Conservation (phyloP, 129 eudicot genomes). For the Saposhnikovia divaricata region DNA sequence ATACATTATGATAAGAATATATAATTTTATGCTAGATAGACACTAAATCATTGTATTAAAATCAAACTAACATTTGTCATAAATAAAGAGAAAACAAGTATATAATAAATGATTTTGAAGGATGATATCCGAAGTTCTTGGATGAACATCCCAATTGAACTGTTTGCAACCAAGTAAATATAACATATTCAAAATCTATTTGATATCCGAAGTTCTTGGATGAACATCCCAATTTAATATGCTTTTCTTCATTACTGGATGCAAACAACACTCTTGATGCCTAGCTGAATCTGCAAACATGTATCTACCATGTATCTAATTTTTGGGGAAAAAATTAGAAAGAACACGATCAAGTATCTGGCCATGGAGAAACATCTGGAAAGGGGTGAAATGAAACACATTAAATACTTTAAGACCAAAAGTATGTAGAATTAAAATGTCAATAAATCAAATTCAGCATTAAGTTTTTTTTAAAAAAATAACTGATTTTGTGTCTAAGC, state of each 20-base stretch:
- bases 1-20: too few species aligned
- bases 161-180: neutral
- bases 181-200: neutral
- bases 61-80: neutral
- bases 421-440: too few species aligned
- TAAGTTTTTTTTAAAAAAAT: too few species aligned
- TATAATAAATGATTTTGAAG: neutral
- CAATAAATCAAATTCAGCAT: neutral
- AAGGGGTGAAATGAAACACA: neutral
- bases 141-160: neutral
- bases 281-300: neutral
- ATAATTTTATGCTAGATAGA: neutral
- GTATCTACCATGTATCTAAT: neutral
- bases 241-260: neutral
- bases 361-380: neutral
- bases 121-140: neutral
- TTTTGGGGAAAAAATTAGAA: too few species aligned
- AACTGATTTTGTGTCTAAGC: neutral
- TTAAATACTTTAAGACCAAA: neutral
- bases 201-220: too few species aligned
- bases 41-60: neutral
- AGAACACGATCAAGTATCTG: neutral
- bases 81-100: neutral
- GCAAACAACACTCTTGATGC: neutral
- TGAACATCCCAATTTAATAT: too few species aligned